A percentile compares a stretch with the other conserved stretches of the same genome.
phyloP scores from a whole-genome alignment of 2,329 filamentous ascomycete genomes.

The Hypoxylon rubiginosum region DNA sequence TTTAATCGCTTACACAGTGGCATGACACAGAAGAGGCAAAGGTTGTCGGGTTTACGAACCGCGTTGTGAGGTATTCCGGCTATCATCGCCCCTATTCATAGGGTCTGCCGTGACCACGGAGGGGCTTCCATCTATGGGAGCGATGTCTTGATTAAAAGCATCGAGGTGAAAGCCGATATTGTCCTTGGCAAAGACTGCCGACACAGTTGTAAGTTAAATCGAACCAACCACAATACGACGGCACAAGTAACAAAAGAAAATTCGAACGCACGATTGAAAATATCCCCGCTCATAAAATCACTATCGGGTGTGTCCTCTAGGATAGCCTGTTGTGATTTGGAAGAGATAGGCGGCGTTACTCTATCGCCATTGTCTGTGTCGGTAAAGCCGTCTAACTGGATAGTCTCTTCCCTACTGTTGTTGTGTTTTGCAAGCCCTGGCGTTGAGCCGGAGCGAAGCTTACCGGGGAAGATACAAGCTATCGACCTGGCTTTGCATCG shows the following conservation, averaged over 20 bases:
- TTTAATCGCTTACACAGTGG: too few species aligned
- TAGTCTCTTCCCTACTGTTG: not conserved
- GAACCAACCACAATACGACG: too few species aligned
- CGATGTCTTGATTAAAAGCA: too few species aligned
- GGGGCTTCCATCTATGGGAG: too few species aligned
- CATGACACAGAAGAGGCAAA: too few species aligned
- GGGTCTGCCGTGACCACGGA: too few species aligned
- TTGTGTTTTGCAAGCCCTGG: not conserved
- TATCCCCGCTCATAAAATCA: not conserved
- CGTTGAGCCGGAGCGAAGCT: not conserved
- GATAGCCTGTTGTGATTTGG: not conserved
- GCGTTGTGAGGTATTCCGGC: too few species aligned
- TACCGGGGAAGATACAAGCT: slow-evolving; percentile 26
- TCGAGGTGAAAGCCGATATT: too few species aligned
- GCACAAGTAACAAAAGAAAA: too few species aligned
- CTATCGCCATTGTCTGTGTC: not conserved
- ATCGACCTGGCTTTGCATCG: slow-evolving; percentile 19
- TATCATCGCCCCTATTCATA: too few species aligned
- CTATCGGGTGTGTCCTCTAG: not conserved
- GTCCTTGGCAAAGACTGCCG: not conserved
- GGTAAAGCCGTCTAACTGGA: not conserved
- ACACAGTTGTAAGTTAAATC: not conserved
- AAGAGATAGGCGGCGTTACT: not conserved
- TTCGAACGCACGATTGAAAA: not conserved
- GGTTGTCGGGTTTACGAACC: too few species aligned